Percentiles rank a stretch among this genome's conserved stretches.
Evolutionary conservation across 2,329 filamentous ascomycete genomes (phyloP).

Genomic region (Aspergillus pseudoglaucus): DNA sequence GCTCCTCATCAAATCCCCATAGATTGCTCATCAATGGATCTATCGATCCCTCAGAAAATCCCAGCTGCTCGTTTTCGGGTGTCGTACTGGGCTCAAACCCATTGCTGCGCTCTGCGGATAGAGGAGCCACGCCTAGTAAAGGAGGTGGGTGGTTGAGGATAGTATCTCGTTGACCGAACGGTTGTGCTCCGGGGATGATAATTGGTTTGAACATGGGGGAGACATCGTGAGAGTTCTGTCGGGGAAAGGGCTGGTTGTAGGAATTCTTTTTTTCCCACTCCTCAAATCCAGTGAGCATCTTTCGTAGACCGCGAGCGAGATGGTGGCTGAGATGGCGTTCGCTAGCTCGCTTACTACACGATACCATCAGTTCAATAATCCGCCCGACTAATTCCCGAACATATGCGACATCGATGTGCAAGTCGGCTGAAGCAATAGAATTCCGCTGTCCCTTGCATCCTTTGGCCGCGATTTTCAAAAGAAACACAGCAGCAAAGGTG

Average conservation of each 20-base stretch:
- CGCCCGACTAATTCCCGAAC: slow-evolving; percentile 29
- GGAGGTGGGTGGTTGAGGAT: slow-evolving; percentile 32
- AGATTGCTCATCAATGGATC: slow-evolving; percentile 37
- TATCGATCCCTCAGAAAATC: slow-evolving; percentile 31
- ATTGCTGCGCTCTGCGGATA: slow-evolving; percentile 34
- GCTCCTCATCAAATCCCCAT: slow-evolving; percentile 37
- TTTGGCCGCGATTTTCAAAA: slow-evolving; percentile 40
- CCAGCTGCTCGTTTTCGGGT: slow-evolving; percentile 18
- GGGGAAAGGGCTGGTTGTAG: slow-evolving; percentile 14
- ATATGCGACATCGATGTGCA: slow-evolving; percentile 29
- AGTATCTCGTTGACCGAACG: slow-evolving; percentile 30
- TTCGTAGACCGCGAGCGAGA: slow-evolving; percentile 32
- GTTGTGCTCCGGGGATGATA: slow-evolving; percentile 30
- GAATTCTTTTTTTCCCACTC: slow-evolving; percentile 33
- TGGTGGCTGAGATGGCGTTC: slow-evolving; percentile 37
- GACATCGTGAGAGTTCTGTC: slow-evolving; percentile 18
- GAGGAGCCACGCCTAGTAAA: slow-evolving; percentile 30
- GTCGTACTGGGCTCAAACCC: slow-evolving; percentile 15
- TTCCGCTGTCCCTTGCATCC: slow-evolving; percentile 30
- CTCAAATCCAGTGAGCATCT: slow-evolving; percentile 35
- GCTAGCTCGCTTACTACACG: slow-evolving; percentile 32
- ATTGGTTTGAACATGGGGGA: slow-evolving; percentile 31
- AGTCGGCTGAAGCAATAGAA: slow-evolving; percentile 31
- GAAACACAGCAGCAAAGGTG: slow-evolving; percentile 41
- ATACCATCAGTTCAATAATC: slow-evolving; percentile 33